Conservation (phyloP, 78 protist species). For the Pelomyxa schiedti region DNA sequence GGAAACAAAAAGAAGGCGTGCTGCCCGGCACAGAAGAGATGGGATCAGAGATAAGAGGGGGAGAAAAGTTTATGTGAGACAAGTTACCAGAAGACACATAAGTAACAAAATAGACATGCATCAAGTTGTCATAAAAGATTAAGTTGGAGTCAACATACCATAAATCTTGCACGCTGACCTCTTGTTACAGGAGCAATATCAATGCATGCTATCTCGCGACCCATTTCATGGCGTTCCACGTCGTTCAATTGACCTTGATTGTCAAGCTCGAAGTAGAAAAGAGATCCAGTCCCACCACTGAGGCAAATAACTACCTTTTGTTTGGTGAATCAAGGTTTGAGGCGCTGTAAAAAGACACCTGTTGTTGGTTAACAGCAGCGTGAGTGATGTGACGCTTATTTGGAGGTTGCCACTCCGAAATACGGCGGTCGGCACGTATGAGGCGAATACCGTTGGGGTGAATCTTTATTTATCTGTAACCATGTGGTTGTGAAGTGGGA, state of each 20-base stretch:
- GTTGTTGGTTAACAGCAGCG: slow-evolving; percentile 53
- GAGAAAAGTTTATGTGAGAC: too few relatives aligned
- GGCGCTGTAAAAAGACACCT: too few relatives aligned
- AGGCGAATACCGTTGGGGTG: slow-evolving; percentile 73
- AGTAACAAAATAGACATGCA: too few relatives aligned
- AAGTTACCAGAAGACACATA: too few relatives aligned
- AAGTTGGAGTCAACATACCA: too few relatives aligned
- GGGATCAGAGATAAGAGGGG: too few relatives aligned
- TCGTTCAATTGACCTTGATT: slow-evolving; percentile 60
- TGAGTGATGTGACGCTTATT: slow-evolving; percentile 19
- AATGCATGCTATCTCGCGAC: slow-evolving; percentile 52
- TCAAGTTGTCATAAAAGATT: too few relatives aligned
- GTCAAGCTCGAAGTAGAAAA: slow-evolving; percentile 93
- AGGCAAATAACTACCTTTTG: neutral
- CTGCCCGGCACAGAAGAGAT: too few relatives aligned
- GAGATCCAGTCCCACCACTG: slow-evolving; percentile 54
- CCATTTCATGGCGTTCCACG: slow-evolving; percentile 37
- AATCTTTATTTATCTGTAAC: too few relatives aligned
- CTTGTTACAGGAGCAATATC: slow-evolving; percentile 71
- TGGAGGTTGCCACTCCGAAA: slow-evolving; percentile 84
- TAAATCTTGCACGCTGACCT: slow-evolving; percentile 20
- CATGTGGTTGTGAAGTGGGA: too few relatives aligned
- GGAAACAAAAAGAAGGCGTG: too few relatives aligned
- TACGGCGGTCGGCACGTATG: slow-evolving; percentile 57
- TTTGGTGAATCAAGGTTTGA: too few relatives aligned